Evolutionary conservation across 2,329 filamentous ascomycete genomes (phyloP), one percentile per base, ranked within the genome.

Genomic region (Cladosporium halotolerans): DNA sequence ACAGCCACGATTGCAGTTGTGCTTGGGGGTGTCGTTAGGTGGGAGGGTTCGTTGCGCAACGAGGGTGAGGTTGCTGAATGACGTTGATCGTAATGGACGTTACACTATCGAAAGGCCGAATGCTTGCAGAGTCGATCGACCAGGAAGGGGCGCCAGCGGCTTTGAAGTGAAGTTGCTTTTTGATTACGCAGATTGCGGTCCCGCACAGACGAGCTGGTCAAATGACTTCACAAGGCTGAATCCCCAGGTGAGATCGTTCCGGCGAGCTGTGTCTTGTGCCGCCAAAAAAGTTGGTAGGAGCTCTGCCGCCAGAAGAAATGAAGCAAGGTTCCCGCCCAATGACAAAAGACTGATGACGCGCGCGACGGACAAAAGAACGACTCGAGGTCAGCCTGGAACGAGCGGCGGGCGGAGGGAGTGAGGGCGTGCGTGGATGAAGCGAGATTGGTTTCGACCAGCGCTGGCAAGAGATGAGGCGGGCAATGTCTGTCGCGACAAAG

Each of bases 331-430:
- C 38, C 28, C 33, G 45, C 53, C 41, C 44, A 28, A 45, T 31
- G 51, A 53, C 51, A 45, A 31, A 47, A 52, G 50, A 56, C 46
- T 28, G 45, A 48, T 38, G 47, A 53, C 44, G 56, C 45, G 36
- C 31, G 47, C 38, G 39, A 43, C 32, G 32, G 38, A 47, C 50
- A 56, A 59, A 57, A 45, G 59, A 60, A 51, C 33, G 57, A 57
- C 54, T 57, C 54, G 53, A 52, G 38, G 51, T 45, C 43, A 52
- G 56, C 45, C 52, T 54, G 55, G 55, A 58, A 59, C 41, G 55
- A 59, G 56, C 50, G 60, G 60, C 59, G 59, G 57, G 58, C 56
- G 51, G 16, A 54, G 51, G 55, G 32, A n/a, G 28, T 19, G 18
- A 31, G 48, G 43, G 48, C 48, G 48, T 36, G 40, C 32, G 18